Base-by-base conservation (phyloP, 2,329 filamentous ascomycete species). In the Diaporthe citrichinensis region DNA sequence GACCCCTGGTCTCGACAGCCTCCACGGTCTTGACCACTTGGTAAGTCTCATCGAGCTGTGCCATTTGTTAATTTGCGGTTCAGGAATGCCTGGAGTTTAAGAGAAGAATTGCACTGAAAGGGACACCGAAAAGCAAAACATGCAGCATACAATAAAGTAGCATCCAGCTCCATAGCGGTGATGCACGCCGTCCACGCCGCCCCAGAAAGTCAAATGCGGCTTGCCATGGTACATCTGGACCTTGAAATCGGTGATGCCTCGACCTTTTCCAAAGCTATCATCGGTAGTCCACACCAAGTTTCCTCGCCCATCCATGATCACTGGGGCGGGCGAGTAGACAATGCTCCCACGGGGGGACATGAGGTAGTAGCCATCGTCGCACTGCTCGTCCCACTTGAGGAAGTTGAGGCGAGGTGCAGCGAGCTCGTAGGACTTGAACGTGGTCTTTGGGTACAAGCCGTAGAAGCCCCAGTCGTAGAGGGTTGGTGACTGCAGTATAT, bases 181-280 rank as follows among this genome's bases (percentile, higher is more conserved):
- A 25, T 58, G 53, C 17, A 72, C 62, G 8, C 71, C 62, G 59
- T 77, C 74, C 8, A 41, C 59, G 3, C 76, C 76, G n/a, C 59
- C 79, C 83, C 83, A 85, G 72, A 85, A 85, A 9, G 83, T 83
- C n/a, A 85, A 73, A 72, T 84, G 83, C 1, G 79, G 76, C 9
- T 73, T 79, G 17, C 82, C 81, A 49, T 83, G 79, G 74, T 84
- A 79, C 8, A 75, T 76, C 73, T 84, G 82, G 20, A 82, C 79
- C 49, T 81, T 76, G 49, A 77, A 73, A 9, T 76, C 74, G 31
- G 72, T 77, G n/a, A 75, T 62, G 6, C 76, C 61, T n/a, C 78
- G 76, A 17, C 74, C 75, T 25, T 77, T 72, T 2, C 75, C 77
- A 51, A 77, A 79, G 17, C 76, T 78, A 15, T 76, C 78, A 46